Evolutionary conservation across 2,329 filamentous ascomycete species (phyloP), one percentile per base, ranked within the genome.

Genomic region (Macrophomina tecta): DNA sequence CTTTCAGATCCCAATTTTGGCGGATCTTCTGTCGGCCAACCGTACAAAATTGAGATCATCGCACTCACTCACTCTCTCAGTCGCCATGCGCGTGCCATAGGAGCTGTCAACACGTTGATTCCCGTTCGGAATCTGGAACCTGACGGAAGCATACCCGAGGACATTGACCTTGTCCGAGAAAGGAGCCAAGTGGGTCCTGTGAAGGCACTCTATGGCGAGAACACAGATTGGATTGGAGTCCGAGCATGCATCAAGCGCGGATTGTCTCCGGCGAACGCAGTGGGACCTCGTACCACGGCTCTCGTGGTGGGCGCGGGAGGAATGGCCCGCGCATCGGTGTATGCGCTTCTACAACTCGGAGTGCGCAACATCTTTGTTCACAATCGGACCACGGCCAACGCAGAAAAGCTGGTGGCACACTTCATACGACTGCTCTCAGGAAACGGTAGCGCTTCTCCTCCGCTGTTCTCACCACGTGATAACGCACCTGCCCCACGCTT

Each of bases 161-260:
- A 86, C 34, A 67, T 78, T 4, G 83, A 83, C 1, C 77, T 87
- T n/a, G 80, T 83, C 52, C 80, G 83, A 36, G 83, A 88, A 52
- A 84, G 89, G 67, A 89, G 89, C 69, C 84, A 87, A 51, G 84
- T 88, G 1, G 90, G 91, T 0, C 86, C 88, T 0, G 86, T 92
- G 6, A 85, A 86, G 69, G 90, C 89, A 0, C 81, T 93, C 0
- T 91, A 92, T 69, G 91, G 91, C 1, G 90, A 93, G 67, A 94
- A 94, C 68, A 93, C 91, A 0, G 91, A 94, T 75, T 94, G 91
- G 89, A 90, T 93, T 40, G 91, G 91, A 5, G 91, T 94, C 49
- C 83, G 89, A 64, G 90, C 89, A 3, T 93, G 90, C 73, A 86
- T 94, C 49, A 85, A 89, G 5, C 84, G 90, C 38, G 90, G 90